These are phyloP conservation scores for Macadamia tetraphylla DNA, from an alignment of 164 flowering plant species.

Conservation along the genomic window DNA sequence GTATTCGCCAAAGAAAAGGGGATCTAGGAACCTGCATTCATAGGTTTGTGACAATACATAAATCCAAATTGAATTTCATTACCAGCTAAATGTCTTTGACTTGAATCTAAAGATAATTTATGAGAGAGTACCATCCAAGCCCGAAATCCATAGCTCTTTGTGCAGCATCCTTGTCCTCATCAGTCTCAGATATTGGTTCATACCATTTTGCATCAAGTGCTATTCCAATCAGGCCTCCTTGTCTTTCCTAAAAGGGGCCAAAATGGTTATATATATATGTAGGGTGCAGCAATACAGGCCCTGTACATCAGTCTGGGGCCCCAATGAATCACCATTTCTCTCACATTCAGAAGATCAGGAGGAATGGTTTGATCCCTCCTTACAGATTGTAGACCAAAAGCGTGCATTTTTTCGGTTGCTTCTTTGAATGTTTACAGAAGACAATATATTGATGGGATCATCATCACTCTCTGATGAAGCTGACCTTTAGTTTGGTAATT, in stretches of 20 bases:
- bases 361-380: too few relatives aligned
- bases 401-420: too few relatives aligned
- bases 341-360: too few relatives aligned
- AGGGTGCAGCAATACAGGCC: too few relatives aligned
- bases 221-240: slow-evolving; percentile 74
- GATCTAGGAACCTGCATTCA: slow-evolving; percentile 83
- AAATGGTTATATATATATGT: too few relatives aligned
- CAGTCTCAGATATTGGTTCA: slow-evolving; percentile 53
- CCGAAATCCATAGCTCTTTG: slow-evolving; percentile 70
- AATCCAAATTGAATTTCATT: neutral
- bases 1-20: slow-evolving; percentile 71
- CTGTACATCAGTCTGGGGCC: too few relatives aligned
- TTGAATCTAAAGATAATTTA: neutral
- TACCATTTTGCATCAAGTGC: slow-evolving; percentile 86
- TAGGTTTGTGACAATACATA: slow-evolving; percentile 5
- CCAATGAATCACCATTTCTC: too few relatives aligned
- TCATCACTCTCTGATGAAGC: too few relatives aligned
- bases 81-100: neutral
- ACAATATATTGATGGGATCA: too few relatives aligned
- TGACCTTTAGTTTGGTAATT: too few relatives aligned
- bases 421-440: too few relatives aligned
- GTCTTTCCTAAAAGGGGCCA: slow-evolving; percentile 36
- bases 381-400: too few relatives aligned
- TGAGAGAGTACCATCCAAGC: slow-evolving; percentile 62
- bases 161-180: slow-evolving; percentile 81